Percentiles rank a stretch among this genome's conserved stretches.
These are phyloP conservation scores for Saccharomyces hybrid DNA, from an alignment of 1,139 yeast genomes.

Conservation along the genomic window DNA sequence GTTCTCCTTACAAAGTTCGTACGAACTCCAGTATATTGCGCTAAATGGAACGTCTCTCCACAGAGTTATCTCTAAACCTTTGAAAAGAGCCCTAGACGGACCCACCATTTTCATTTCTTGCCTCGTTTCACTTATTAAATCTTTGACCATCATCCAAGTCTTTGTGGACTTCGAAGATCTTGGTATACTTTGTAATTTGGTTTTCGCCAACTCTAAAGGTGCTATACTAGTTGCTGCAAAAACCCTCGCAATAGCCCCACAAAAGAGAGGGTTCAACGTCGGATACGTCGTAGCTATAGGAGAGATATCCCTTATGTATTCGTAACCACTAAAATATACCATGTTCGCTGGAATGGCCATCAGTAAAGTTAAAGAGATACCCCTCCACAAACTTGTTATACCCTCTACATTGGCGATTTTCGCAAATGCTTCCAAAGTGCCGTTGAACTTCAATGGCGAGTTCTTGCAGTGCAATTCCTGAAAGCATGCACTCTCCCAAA, in stretches of 20 bases:
- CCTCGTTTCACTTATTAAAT: constrained; percentile 50
- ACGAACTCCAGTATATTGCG: constrained; percentile 89
- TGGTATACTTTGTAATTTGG: constrained; percentile 83
- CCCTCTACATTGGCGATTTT: constrained; percentile 72
- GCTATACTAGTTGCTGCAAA: constrained; percentile 80
- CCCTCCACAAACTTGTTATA: constrained; percentile 73
- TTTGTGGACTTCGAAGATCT: constrained; percentile 32
- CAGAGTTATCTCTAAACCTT: constrained; percentile 77
- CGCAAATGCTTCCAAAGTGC: constrained; percentile 68
- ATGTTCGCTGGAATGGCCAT: constrained; percentile 94
- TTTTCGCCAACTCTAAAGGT: constrained; percentile 80
- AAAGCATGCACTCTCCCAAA: constrained; percentile 37
- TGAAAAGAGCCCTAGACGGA: constrained; percentile 66
- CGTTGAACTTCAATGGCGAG: constrained; percentile 32
- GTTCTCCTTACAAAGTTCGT: constrained; percentile 43
- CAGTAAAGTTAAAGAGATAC: constrained; percentile 68
- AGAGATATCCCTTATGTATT: constrained; percentile 67
- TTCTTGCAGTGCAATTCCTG: constrained; percentile 25
- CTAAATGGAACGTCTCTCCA: constrained; percentile 98
- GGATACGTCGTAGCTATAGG: constrained; percentile 44
- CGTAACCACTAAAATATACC: constrained; percentile 91
- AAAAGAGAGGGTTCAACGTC: constrained; percentile 63
- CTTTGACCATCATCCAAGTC: constrained; percentile 34
- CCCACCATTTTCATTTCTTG: constrained; percentile 41
- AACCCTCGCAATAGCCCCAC: constrained; percentile 81